Conservation (phyloP, 306 rosid species). For the Astragalus glycyphyllos region DNA sequence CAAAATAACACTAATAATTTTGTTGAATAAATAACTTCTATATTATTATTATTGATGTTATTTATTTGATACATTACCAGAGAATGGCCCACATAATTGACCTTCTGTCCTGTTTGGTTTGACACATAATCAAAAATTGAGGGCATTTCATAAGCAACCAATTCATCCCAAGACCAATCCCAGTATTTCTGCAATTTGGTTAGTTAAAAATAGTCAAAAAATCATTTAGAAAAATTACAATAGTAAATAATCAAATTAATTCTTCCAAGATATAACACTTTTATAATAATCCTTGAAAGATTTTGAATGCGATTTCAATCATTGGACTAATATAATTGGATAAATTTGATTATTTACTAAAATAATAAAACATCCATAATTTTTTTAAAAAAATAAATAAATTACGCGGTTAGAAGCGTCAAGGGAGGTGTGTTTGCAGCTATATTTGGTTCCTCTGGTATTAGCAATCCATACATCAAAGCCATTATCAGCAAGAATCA, state of each 20-base stretch:
- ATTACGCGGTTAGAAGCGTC: conserved; percentile 32
- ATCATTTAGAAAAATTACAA: neutral
- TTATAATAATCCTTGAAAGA: too few species aligned
- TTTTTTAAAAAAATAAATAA: neutral
- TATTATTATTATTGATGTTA: neutral
- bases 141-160: conserved; percentile 68
- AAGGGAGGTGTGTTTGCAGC: conserved; percentile 60
- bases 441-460: conserved; percentile 78
- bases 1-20: neutral
- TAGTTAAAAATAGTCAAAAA: neutral
- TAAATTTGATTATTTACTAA: neutral
- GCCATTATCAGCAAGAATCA: conserved; percentile 74
- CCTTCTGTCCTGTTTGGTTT: conserved; percentile 64
- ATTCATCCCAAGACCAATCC: conserved; percentile 86
- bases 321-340: too few species aligned
- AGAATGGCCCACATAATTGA: conserved; percentile 78
- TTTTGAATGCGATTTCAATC: too few species aligned
- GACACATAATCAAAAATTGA: conserved; percentile 66
- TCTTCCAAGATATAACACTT: too few species aligned
- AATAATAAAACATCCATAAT: neutral
- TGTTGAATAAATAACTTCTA: neutral
- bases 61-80: conserved; percentile 47
- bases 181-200: conserved; percentile 55
- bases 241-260: neutral
- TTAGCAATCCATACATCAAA: conserved; percentile 83